Evolutionary conservation across 2,329 filamentous ascomycete species (phyloP).

Genomic region (Trichoderma oligosporum): DNA sequence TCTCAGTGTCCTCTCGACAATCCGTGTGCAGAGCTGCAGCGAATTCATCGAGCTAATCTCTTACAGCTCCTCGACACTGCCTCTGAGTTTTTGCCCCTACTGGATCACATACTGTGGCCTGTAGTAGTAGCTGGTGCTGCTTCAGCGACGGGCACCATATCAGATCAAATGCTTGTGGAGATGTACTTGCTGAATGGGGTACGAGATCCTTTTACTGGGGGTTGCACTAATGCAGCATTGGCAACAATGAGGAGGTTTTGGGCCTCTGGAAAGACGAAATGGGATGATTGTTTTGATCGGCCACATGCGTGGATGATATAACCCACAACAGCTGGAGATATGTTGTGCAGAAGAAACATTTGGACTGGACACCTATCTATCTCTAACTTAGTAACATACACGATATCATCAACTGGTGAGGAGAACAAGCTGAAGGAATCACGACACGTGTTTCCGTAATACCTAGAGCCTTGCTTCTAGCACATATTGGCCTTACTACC

Average conservation of each 20-base stretch:
- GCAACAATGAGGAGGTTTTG: conserved; percentile 16
- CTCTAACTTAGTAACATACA: too few species aligned
- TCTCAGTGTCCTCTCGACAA: background rate
- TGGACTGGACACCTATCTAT: too few species aligned
- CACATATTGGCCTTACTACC: too few species aligned
- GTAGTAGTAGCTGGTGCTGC: conserved; percentile 16
- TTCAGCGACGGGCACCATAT: background rate
- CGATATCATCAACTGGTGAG: too few species aligned
- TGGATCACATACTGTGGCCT: conserved; percentile 15
- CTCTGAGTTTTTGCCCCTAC: background rate
- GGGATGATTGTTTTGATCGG: conserved; percentile 19
- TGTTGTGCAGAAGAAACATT: background rate
- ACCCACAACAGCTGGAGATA: background rate
- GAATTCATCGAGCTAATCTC: background rate
- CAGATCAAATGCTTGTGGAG: background rate
- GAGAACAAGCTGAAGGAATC: too few species aligned
- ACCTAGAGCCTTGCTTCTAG: too few species aligned
- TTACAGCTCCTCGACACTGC: conserved; percentile 12
- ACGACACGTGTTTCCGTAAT: too few species aligned
- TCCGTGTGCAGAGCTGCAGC: background rate
- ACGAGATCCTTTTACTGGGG: conserved; percentile 8
- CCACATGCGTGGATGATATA: conserved; percentile 18
- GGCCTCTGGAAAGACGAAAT: conserved; percentile 11
- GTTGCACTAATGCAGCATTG: background rate
- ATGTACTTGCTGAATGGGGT: conserved; percentile 5